These are phyloP conservation scores for Cercis canadensis DNA, from an alignment of 306 rosid species.

Conservation along the genomic window DNA sequence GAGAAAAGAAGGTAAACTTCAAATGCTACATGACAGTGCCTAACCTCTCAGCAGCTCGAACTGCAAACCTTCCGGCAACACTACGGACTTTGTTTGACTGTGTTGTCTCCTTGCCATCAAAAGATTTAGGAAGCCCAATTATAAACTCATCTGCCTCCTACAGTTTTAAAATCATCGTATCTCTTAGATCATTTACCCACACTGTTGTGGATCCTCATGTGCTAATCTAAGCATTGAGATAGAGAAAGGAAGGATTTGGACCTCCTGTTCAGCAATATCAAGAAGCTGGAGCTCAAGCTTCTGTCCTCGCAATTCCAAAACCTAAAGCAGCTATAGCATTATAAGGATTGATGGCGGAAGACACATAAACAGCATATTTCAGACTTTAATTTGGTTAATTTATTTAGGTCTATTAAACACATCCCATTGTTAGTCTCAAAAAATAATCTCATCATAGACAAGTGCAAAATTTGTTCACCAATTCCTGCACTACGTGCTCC, in stretches of 20 bases:
- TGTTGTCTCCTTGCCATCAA: slow-evolving; percentile 79
- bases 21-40: slow-evolving; percentile 3
- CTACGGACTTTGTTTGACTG: slow-evolving; percentile 88
- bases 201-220: neutral
- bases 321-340: slow-evolving; percentile 52
- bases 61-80: slow-evolving; percentile 82
- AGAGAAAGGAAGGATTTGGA: slow-evolving; percentile 13
- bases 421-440: neutral
- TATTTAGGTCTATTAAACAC: neutral
- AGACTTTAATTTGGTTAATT: neutral
- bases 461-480: slow-evolving; percentile 3
- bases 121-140: slow-evolving; percentile 84
- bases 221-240: neutral
- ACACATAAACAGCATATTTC: slow-evolving; percentile 15
- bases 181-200: neutral
- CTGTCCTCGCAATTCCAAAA: slow-evolving; percentile 84
- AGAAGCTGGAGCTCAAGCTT: slow-evolving; percentile 80
- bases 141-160: slow-evolving; percentile 94
- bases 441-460: slow-evolving; percentile 5
- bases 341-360: slow-evolving; percentile 20
- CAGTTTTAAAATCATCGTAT: slow-evolving; percentile 30
- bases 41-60: slow-evolving; percentile 83
- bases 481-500: neutral
- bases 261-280: slow-evolving; percentile 74
- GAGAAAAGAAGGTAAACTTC: slow-evolving; percentile 2